Evolutionary conservation across 805 yeast species (phyloP), one percentile per base, ranked within the genome.

Genomic region (Ogataea siamensis): DNA sequence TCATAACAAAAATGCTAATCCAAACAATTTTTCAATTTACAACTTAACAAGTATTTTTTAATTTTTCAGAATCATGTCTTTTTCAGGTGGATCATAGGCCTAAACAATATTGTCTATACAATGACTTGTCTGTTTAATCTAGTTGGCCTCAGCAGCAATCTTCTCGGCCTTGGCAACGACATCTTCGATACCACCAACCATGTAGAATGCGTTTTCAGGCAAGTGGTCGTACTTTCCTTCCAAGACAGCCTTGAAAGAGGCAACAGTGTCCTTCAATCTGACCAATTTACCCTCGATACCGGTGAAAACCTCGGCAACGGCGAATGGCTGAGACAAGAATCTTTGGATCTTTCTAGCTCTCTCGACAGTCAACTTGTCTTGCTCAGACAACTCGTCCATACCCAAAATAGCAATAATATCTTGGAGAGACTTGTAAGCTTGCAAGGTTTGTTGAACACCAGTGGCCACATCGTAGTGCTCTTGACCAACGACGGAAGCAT

Each of bases 371-470:
- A 93, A 83, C 78, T 93, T 93, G 76, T 93, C 99, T 62, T 82
- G 74, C 80, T 93, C 99, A 56, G 97, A 88, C 77, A 93, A 83
- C 80, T 93, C 99, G 74, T 93, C 99, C 99, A 93, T 93, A 89
- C 99, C 99, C 73, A 93, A 85, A 81, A 93, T 93, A 73, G 99
- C 99, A 83, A 93, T 93, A 74, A 93, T 93, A 83, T 93, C 99
- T 80, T 93, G 99, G 70, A 93, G 80, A 60, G 99, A 93, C 81
- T 93, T 93, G 85, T 93, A 93, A 61, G 98, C 96, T 80, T 93
- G 99, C 71, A 93, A 79, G 60, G 99, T 93, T 78, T 89, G 93
- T 80, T 93, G 99, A 58, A 93, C 99, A 62, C 73, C 66, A 58
- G 95, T 76, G 53, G 99, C 99, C 68, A 84, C 87, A 58, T 83